Conservation (phyloP, 2,329 filamentous ascomycete species). For the Cladosporium sp. region DNA sequence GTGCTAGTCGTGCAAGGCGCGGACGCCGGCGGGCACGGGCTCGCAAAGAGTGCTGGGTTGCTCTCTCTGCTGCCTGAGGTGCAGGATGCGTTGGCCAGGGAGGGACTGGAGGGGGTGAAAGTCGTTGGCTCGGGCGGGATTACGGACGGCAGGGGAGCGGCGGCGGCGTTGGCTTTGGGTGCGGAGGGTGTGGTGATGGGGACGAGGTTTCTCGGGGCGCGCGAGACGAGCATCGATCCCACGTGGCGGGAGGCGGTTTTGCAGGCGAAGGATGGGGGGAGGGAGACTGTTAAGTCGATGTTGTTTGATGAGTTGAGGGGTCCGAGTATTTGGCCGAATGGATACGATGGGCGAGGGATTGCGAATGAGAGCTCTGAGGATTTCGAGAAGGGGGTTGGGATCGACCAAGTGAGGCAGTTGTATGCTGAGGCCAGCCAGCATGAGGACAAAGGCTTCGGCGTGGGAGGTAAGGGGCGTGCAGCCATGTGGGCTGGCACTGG, state of each 20-base stretch:
- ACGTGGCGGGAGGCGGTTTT: constrained; percentile 48
- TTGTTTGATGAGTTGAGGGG: constrained; percentile 53
- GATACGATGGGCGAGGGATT: constrained; percentile 55
- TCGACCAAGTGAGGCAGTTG: constrained; percentile 26
- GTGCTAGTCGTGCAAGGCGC: constrained; percentile 59
- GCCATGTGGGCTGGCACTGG: constrained; percentile 61
- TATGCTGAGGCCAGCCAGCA: constrained; percentile 47
- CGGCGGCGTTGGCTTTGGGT: constrained; percentile 53
- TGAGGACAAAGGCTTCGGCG: constrained; percentile 51
- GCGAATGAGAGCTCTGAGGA: constrained; percentile 49
- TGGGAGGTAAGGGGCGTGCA: constrained; percentile 44
- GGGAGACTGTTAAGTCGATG: constrained; percentile 46
- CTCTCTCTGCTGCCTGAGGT: constrained; percentile 57
- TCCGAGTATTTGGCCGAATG: constrained; percentile 54
- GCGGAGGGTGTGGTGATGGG: constrained; percentile 55
- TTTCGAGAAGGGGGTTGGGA: constrained; percentile 18
- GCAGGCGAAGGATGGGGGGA: constrained; percentile 46
- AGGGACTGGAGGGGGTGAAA: constrained; percentile 29
- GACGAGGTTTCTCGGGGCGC: constrained; percentile 57
- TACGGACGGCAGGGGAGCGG: constrained; percentile 51
- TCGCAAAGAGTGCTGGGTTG: constrained; percentile 50
- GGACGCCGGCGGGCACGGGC: constrained; percentile 63
- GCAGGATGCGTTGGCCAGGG: constrained; percentile 33
- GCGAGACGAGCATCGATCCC: constrained; percentile 43
- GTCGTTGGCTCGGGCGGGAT: constrained; percentile 58